Evolutionary conservation across 306 rosid genomes (phyloP).

Genomic region (Cucurbita argyrosperma): DNA sequence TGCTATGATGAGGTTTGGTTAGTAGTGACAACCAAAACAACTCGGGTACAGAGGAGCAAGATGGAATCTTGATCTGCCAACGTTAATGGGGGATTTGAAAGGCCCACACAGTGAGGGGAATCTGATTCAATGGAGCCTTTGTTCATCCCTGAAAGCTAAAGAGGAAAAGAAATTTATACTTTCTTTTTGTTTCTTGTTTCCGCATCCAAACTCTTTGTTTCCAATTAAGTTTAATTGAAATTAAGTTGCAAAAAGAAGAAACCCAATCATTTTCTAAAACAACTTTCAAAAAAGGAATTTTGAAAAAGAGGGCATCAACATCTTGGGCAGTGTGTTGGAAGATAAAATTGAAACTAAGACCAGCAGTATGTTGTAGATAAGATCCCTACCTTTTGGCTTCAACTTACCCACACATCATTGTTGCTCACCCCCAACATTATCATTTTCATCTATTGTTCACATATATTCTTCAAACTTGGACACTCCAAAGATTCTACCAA

Average conservation of each 20-base stretch:
- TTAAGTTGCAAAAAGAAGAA: background rate
- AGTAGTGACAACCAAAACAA: background rate
- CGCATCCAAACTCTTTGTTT: background rate
- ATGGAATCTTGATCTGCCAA: background rate
- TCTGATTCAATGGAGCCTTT: background rate
- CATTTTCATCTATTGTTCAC: background rate
- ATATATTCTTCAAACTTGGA: background rate
- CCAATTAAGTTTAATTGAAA: background rate
- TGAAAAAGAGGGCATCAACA: background rate
- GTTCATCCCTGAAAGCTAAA: background rate
- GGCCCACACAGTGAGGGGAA: background rate
- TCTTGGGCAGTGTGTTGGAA: background rate
- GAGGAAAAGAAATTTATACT: background rate
- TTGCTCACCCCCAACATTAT: background rate
- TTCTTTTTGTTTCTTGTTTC: background rate
- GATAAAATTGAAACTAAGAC: background rate
- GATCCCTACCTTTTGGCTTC: constrained; percentile 1
- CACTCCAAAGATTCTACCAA: background rate
- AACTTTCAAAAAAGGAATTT: background rate
- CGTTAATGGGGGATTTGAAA: background rate
- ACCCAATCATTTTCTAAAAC: background rate
- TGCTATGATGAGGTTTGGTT: background rate
- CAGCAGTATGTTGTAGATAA: constrained; percentile 1
- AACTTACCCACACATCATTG: background rate
- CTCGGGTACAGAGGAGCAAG: constrained; percentile 1